Conservation (phyloP, 2,329 filamentous ascomycete species). For the Colletotrichum destructivum region DNA sequence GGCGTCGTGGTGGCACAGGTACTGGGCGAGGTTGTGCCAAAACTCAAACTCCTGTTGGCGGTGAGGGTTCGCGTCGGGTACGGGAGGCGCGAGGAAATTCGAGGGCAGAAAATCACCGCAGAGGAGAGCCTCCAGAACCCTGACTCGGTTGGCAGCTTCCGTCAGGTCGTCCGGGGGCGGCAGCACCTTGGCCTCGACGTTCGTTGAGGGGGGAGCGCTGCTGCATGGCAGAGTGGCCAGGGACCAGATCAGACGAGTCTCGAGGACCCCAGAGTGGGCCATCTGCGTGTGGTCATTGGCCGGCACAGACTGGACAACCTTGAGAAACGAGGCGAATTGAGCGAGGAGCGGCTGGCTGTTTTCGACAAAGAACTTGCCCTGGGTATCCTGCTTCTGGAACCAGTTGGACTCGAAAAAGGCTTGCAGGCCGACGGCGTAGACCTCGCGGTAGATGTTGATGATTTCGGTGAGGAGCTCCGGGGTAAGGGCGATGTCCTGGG, state of each 20-base stretch:
- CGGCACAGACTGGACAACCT: slow-evolving; percentile 64
- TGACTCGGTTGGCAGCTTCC: slow-evolving; percentile 79
- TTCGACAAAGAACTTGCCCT: slow-evolving; percentile 62
- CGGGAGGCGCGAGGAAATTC: slow-evolving; percentile 70
- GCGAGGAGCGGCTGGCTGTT: slow-evolving; percentile 73
- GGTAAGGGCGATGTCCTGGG: slow-evolving; percentile 66
- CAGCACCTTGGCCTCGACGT: slow-evolving; percentile 53
- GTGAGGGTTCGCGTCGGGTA: slow-evolving; percentile 66
- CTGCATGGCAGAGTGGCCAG: slow-evolving; percentile 67
- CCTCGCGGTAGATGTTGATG: slow-evolving; percentile 79
- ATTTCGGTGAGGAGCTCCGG: slow-evolving; percentile 75
- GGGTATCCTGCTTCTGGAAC: slow-evolving; percentile 73
- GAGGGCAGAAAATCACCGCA: slow-evolving; percentile 76
- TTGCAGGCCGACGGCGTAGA: slow-evolving; percentile 83
- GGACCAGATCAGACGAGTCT: slow-evolving; percentile 73
- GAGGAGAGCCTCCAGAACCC: slow-evolving; percentile 82
- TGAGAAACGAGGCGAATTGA: slow-evolving; percentile 77
- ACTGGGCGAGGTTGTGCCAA: slow-evolving; percentile 84
- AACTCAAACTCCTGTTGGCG: slow-evolving; percentile 80
- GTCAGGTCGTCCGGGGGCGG: slow-evolving; percentile 71
- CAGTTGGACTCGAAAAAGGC: slow-evolving; percentile 86
- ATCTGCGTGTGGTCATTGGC: slow-evolving; percentile 67
- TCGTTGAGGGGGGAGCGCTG: slow-evolving; percentile 52
- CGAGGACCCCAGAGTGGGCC: slow-evolving; percentile 67
- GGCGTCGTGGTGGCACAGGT: slow-evolving; percentile 70